Evolutionary conservation across 2,329 filamentous ascomycete genomes (phyloP).

Genomic region (Capronia epimyces): DNA sequence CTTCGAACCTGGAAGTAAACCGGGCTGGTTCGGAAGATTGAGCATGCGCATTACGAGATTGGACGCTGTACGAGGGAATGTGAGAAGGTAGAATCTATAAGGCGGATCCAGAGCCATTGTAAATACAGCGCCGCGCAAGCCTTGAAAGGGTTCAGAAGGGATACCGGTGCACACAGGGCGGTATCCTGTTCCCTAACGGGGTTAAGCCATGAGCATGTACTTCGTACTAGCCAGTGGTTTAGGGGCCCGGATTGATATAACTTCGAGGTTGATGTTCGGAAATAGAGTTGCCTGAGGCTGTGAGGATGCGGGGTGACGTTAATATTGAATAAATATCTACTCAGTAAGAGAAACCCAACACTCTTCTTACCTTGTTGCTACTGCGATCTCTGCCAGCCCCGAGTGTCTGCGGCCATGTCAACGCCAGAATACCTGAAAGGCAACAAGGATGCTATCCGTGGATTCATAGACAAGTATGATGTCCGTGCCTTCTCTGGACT

Average conservation of each 20-base stretch:
- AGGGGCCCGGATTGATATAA: too few relatives aligned
- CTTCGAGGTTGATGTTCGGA: too few relatives aligned
- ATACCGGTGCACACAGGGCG: too few relatives aligned
- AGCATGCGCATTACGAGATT: neutral
- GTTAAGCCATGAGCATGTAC: too few relatives aligned
- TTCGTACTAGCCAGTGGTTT: too few relatives aligned
- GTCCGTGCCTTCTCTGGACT: conserved; percentile 43
- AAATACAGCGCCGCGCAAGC: too few relatives aligned
- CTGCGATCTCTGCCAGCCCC: neutral
- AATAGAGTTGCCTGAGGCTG: too few relatives aligned
- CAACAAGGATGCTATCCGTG: conserved; percentile 67
- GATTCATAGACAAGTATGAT: conserved; percentile 87
- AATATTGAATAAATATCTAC: neutral
- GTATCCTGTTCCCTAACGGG: too few relatives aligned
- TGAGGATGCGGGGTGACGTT: neutral
- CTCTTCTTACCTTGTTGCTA: neutral
- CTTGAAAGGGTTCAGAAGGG: too few relatives aligned
- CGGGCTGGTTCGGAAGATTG: neutral
- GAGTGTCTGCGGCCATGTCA: conserved; percentile 22
- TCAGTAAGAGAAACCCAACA: neutral
- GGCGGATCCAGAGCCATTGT: neutral
- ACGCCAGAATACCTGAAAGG: conserved; percentile 64
- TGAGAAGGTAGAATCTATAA: neutral
- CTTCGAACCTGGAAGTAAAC: neutral
- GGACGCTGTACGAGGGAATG: neutral